Conservation (phyloP, 441 rosid genomes). For the Raphanus hybrid region DNA sequence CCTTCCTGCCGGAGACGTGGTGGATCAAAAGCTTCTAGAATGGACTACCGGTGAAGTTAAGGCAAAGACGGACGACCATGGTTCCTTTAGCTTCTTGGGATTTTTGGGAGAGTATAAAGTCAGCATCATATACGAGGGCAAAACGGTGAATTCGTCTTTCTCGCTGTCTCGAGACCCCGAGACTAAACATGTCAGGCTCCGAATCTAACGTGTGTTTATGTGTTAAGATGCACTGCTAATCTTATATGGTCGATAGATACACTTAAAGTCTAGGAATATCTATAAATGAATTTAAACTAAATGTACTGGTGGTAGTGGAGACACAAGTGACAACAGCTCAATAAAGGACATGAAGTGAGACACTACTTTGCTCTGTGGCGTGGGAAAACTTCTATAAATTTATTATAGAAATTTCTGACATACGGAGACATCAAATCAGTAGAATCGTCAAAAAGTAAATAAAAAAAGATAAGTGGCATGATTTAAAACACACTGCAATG, state of each 20-base stretch:
- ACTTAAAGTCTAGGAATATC: neutral
- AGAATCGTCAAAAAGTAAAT: slow-evolving; percentile 3
- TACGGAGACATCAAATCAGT: slow-evolving; percentile 28
- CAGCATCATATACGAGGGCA: slow-evolving; percentile 37
- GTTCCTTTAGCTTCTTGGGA: slow-evolving; percentile 68
- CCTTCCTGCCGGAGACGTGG: slow-evolving; percentile 75
- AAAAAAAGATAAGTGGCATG: slow-evolving; percentile 7
- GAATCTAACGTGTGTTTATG: slow-evolving; percentile 15
- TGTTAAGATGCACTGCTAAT: neutral
- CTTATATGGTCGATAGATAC: neutral
- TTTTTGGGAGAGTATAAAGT: slow-evolving; percentile 70
- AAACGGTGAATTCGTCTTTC: slow-evolving; percentile 52
- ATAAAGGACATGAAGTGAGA: slow-evolving; percentile 23
- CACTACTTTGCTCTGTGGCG: slow-evolving; percentile 24
- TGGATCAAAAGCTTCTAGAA: slow-evolving; percentile 60
- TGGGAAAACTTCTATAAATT: neutral
- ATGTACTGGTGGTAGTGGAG: slow-evolving; percentile 22
- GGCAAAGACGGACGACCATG: slow-evolving; percentile 55
- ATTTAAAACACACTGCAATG: slow-evolving; percentile 24
- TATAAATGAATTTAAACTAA: neutral
- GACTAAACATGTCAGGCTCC: slow-evolving; percentile 68
- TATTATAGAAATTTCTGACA: neutral
- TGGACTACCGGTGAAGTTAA: slow-evolving; percentile 57
- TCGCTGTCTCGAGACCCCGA: slow-evolving; percentile 53
- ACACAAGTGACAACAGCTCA: slow-evolving; percentile 11